phyloP scores from a whole-genome alignment of 768 basidiomycete genomes.

The Panellus pusillus region DNA sequence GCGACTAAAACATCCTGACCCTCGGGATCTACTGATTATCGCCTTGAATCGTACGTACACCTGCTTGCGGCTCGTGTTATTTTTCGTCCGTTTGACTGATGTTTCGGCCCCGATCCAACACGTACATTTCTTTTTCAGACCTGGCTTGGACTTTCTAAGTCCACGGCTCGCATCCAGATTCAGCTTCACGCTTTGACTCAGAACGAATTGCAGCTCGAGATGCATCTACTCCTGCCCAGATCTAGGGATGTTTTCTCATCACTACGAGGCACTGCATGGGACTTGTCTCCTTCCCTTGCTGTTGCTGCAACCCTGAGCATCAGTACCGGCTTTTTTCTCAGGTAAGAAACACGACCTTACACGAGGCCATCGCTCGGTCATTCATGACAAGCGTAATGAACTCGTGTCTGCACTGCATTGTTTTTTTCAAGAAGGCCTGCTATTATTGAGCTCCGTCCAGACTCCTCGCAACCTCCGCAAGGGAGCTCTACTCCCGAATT shows the following conservation, averaged over 20 bases:
- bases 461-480: constrained; percentile 16
- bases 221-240: constrained; percentile 4
- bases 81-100: background rate
- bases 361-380: constrained; percentile 20
- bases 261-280: constrained; percentile 7
- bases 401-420: constrained; percentile 19
- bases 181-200: constrained; percentile 15
- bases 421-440: constrained; percentile 6
- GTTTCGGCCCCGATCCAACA: constrained; percentile 2
- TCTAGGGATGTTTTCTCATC: constrained; percentile 13
- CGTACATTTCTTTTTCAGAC: background rate
- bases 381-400: constrained; percentile 25
- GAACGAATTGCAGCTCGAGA: constrained; percentile 13
- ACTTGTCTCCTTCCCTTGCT: background rate
- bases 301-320: constrained; percentile 19
- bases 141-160: constrained; percentile 3
- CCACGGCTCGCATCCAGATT: constrained; percentile 16
- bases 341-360: constrained; percentile 12
- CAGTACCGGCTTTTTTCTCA: constrained; percentile 4
- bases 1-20: background rate
- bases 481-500: constrained; percentile 13
- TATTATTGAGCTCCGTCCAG: constrained; percentile 20
- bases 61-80: constrained; percentile 9
- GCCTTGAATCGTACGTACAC: constrained; percentile 15
- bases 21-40: constrained; percentile 18